These are phyloP conservation scores for Fragaria iinumae DNA, from an alignment of 306 rosid species.

Conservation along the genomic window DNA sequence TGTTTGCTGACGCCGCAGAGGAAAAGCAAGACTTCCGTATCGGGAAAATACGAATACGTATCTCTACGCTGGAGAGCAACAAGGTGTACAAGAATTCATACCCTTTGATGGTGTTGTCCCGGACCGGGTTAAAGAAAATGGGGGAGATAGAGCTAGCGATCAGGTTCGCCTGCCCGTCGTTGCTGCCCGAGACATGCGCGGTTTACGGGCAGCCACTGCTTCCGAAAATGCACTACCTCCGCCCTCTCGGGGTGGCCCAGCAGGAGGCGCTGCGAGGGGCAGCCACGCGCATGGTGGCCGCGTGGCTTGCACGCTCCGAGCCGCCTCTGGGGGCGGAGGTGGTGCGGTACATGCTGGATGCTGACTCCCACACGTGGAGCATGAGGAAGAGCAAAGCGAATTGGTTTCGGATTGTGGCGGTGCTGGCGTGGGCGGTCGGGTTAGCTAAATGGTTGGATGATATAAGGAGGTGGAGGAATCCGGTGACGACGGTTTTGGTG, in stretches of 20 bases:
- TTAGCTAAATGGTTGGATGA: conserved; percentile 86
- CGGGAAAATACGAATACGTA: conserved; percentile 81
- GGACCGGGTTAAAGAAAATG: conserved; percentile 79
- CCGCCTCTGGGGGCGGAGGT: conserved; percentile 88
- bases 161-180: conserved; percentile 68
- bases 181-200: conserved; percentile 73
- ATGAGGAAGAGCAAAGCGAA: conserved; percentile 89
- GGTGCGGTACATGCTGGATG: conserved; percentile 86
- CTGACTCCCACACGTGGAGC: conserved; percentile 93
- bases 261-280: conserved; percentile 87
- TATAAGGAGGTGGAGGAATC: conserved; percentile 77
- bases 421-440: conserved; percentile 81
- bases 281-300: conserved; percentile 75
- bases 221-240: conserved; percentile 85
- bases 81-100: conserved; percentile 71
- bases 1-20: conserved; percentile 33
- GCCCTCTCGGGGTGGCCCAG: conserved; percentile 81
- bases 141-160: conserved; percentile 86
- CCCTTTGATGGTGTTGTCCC: conserved; percentile 52
- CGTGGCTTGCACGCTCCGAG: conserved; percentile 74
- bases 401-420: conserved; percentile 91
- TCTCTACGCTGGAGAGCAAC: conserved; percentile 85
- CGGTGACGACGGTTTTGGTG: conserved; percentile 71
- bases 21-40: conserved; percentile 45
- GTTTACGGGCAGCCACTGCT: conserved; percentile 79